Conservation (phyloP, 2,329 filamentous ascomycete genomes). For the Colletotrichum truncatum region DNA sequence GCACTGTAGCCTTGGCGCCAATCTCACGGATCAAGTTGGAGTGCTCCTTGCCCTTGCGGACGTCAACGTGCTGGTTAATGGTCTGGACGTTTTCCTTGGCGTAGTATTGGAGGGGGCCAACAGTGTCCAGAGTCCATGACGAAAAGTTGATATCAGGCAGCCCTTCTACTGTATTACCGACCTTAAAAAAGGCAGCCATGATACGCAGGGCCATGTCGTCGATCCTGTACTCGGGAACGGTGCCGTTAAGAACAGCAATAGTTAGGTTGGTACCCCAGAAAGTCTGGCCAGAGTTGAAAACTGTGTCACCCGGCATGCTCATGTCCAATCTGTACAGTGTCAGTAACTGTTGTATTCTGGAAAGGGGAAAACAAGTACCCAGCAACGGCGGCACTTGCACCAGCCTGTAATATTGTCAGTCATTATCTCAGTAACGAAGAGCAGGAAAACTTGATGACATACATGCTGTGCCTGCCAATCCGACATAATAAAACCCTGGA, state of each 20-base stretch:
- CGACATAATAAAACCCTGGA: conserved; percentile 83
- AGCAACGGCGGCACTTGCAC: conserved; percentile 71
- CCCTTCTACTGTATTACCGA: conserved; percentile 60
- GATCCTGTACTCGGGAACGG: conserved; percentile 84
- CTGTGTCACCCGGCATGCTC: conserved; percentile 87
- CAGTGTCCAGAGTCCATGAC: conserved; percentile 85
- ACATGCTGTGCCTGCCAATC: conserved; percentile 80
- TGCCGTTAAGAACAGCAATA: conserved; percentile 87
- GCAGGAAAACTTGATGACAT: too few species aligned
- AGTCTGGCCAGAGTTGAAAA: conserved; percentile 76
- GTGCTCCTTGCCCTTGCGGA: conserved; percentile 73
- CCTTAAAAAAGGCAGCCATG: conserved; percentile 76
- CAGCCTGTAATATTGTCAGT: conserved; percentile 66
- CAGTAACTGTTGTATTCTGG: not conserved
- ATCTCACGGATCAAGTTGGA: conserved; percentile 77
- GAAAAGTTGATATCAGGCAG: conserved; percentile 79
- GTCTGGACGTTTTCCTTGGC: conserved; percentile 70
- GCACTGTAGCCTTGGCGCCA: conserved; percentile 82
- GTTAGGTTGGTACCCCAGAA: conserved; percentile 92
- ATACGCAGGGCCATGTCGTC: conserved; percentile 94
- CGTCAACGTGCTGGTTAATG: conserved; percentile 85
- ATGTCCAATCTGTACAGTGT: conserved; percentile 69
- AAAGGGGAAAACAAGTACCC: conserved; percentile 50
- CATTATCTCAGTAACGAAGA: not conserved
- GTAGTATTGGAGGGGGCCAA: conserved; percentile 72